phyloP scores from a whole-genome alignment of 352 stramenopile species.

The Detonula confervacea region DNA sequence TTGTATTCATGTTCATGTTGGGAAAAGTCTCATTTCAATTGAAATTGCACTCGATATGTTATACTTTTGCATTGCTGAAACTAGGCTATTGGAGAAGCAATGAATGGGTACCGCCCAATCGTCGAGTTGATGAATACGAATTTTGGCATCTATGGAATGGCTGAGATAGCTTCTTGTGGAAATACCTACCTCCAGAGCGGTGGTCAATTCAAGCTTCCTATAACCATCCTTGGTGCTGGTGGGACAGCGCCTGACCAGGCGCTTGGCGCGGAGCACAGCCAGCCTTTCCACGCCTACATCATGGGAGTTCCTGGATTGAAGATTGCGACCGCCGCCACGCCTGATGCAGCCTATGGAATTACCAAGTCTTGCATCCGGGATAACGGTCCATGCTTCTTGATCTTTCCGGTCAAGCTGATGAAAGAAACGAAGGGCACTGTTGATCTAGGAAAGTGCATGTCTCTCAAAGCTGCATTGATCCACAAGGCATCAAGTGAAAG shows the following conservation, averaged over 20 bases:
- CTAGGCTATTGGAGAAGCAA: conserved; percentile 86
- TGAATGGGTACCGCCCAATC: conserved; percentile 91
- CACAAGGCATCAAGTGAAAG: conserved; percentile 83
- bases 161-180: conserved; percentile 85
- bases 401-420: conserved; percentile 91
- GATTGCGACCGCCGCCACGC: conserved; percentile 88
- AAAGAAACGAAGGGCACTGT: conserved; percentile 88
- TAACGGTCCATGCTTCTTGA: conserved; percentile 90
- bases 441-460: conserved; percentile 86
- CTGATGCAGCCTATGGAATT: conserved; percentile 88
- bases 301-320: conserved; percentile 92
- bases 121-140: conserved; percentile 93
- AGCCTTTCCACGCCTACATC: conserved; percentile 91
- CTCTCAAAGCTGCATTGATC: conserved; percentile 87
- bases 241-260: conserved; percentile 90
- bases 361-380: conserved; percentile 91
- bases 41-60: no score
- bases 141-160: conserved; percentile 92
- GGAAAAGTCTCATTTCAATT: not conserved
- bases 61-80: no score
- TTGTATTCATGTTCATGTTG: not conserved
- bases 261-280: conserved; percentile 89
- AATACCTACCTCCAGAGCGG: conserved; percentile 91
- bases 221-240: conserved; percentile 90
- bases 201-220: conserved; percentile 90